Evolutionary conservation across 169 alveolate genomes (phyloP).

Genomic region (Ichthyophthirius multifiliis): DNA sequence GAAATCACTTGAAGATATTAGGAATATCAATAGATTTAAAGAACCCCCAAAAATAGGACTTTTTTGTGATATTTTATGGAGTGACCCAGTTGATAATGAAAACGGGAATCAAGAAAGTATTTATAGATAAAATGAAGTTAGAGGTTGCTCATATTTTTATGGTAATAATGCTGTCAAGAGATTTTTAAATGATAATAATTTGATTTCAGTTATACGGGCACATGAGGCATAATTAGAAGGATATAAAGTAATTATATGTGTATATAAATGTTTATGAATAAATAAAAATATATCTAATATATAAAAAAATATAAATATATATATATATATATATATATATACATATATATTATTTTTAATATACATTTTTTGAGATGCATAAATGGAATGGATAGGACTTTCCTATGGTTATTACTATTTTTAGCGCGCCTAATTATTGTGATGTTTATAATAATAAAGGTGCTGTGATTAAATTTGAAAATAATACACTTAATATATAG

Average conservation of each 20-base stretch:
- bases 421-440: slow-evolving; percentile 74
- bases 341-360: too few species aligned
- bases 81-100: slow-evolving; percentile 93
- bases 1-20: slow-evolving; percentile 48
- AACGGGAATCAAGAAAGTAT: slow-evolving; percentile 53
- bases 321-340: too few species aligned
- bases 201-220: slow-evolving; percentile 90
- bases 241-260: too few species aligned
- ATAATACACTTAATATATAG: slow-evolving; percentile 53
- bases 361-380: too few species aligned
- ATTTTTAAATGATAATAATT: slow-evolving; percentile 87
- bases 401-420: slow-evolving; percentile 58
- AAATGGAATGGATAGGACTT: slow-evolving; percentile 58
- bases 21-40: slow-evolving; percentile 53
- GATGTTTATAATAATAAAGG: slow-evolving; percentile 64
- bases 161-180: slow-evolving; percentile 90
- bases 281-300: too few species aligned
- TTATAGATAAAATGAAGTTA: slow-evolving; percentile 73
- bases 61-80: slow-evolving; percentile 89
- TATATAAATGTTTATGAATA: too few species aligned
- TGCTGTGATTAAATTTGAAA: slow-evolving; percentile 66
- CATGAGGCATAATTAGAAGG: slow-evolving; percentile 96
- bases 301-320: too few species aligned
- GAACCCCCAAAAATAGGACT: slow-evolving; percentile 96
- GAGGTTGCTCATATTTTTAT: slow-evolving; percentile 91